Conservation (phyloP, 768 basidiomycete species). For the Cystobasidium onofrii region DNA sequence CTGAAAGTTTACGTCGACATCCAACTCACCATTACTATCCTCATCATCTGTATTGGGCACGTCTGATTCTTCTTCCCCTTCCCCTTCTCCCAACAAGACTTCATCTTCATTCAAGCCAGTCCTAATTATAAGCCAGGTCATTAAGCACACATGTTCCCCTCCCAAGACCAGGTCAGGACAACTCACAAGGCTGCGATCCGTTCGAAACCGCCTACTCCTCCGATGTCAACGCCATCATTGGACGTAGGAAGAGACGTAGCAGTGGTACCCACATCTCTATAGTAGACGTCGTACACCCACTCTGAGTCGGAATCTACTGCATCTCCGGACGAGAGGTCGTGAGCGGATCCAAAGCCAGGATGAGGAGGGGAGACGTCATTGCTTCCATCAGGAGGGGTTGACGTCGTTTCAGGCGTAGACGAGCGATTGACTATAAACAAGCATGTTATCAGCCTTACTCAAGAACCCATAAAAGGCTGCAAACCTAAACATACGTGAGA, state of each 20-base stretch:
- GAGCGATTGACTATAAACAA: neutral
- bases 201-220: constrained; percentile 29
- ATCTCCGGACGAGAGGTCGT: constrained; percentile 9
- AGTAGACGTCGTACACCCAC: constrained; percentile 42
- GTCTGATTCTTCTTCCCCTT: neutral
- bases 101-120: constrained; percentile 36
- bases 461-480: neutral
- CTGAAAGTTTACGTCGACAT: neutral
- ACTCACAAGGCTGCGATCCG: constrained; percentile 39
- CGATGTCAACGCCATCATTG: constrained; percentile 28
- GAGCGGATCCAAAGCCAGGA: neutral
- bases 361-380: constrained; percentile 16
- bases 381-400: neutral
- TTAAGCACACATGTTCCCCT: neutral
- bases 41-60: constrained; percentile 36
- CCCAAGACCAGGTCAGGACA: too few species aligned
- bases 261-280: constrained; percentile 31
- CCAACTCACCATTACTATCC: constrained; percentile 37
- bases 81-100: constrained; percentile 14
- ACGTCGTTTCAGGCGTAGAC: neutral
- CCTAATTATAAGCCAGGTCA: neutral
- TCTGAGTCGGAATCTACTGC: constrained; percentile 26
- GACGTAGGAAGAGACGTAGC: neutral
- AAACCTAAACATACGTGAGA: constrained; percentile 33
- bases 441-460: too few species aligned